phyloP scores from a whole-genome alignment of 139 green algal genomes.

The Raphidocelis subcapitata region DNA sequence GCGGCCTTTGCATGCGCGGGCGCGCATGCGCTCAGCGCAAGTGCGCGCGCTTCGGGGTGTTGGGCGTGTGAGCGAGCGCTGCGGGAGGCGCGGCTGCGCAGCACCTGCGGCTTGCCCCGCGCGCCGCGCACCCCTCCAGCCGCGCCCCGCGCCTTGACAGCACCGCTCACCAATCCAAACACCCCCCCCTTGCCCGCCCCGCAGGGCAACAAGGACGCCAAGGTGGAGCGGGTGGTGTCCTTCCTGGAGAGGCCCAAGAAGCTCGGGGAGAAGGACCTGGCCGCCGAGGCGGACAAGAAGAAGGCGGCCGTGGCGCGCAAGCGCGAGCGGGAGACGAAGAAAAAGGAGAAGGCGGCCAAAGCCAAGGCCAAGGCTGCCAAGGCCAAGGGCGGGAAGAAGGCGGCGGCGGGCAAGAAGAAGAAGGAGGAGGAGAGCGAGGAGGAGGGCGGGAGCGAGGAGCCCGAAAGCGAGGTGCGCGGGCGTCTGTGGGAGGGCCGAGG shows the following conservation, averaged over 20 bases:
- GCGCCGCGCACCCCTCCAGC: no score
- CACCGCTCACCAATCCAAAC: no score
- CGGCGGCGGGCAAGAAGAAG: conserved; percentile 1
- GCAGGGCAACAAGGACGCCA: conserved; percentile 46
- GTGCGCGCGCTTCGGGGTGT: no score
- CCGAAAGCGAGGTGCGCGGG: no score
- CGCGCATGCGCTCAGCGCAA: no score
- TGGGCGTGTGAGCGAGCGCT: no score
- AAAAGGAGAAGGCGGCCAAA: conserved; percentile 26
- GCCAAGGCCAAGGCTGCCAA: conserved; percentile 27
- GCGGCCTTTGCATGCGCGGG: background rate
- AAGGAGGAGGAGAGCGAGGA: background rate
- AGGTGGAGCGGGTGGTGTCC: conserved; percentile 55
- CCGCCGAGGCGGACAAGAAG: conserved; percentile 55
- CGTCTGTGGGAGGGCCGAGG: no score
- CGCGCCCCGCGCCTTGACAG: no score
- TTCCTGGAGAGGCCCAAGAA: conserved; percentile 62
- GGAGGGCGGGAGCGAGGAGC: background rate
- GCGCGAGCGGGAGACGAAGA: conserved; percentile 40
- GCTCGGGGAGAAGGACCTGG: conserved; percentile 59
- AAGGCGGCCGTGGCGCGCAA: conserved; percentile 54
- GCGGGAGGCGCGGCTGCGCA: no score
- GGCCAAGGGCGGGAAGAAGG: conserved; percentile 2
- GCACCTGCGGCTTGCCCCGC: no score
- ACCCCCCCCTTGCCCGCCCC: no score